Percentiles rank a stretch among this genome's conserved stretches.
phyloP scores from a whole-genome alignment of 148 eudicot species.

The Linanthus parryae region DNA sequence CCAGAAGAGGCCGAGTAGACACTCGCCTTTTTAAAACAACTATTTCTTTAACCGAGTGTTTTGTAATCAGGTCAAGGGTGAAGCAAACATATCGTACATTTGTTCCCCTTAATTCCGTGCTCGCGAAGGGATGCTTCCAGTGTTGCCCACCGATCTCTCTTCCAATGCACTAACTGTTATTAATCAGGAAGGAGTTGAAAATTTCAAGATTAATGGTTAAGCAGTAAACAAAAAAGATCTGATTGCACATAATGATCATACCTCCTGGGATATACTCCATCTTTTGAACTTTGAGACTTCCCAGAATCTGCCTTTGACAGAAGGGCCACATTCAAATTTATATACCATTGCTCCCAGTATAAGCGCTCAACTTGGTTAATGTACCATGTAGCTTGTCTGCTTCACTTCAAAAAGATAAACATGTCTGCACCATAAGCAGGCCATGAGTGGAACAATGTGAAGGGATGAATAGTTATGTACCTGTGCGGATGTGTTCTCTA shows the following conservation, averaged over 20 bases:
- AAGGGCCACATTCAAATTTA: conserved; percentile 82
- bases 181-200: background rate
- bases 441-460: too few species aligned
- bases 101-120: too few species aligned
- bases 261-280: conserved; percentile 78
- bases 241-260: conserved; percentile 14
- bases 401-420: conserved; percentile 91
- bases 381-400: conserved; percentile 86
- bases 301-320: conserved; percentile 60
- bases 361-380: conserved; percentile 77
- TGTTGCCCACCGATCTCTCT: conserved; percentile 65
- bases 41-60: too few species aligned
- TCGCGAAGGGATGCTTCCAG: conserved; percentile 87
- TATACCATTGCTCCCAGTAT: conserved; percentile 94
- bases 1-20: too few species aligned
- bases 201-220: conserved; percentile 5
- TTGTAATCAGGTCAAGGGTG: too few species aligned
- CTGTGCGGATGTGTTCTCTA: too few species aligned
- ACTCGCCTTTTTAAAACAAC: too few species aligned
- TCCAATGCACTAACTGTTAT: conserved; percentile 51
- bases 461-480: too few species aligned
- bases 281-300: conserved; percentile 75
- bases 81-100: too few species aligned
- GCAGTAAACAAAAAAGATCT: background rate
- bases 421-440: conserved; percentile 47